Evolutionary conservation across 352 stramenopile genomes (phyloP).

Genomic region (Pythium plurisporium): DNA sequence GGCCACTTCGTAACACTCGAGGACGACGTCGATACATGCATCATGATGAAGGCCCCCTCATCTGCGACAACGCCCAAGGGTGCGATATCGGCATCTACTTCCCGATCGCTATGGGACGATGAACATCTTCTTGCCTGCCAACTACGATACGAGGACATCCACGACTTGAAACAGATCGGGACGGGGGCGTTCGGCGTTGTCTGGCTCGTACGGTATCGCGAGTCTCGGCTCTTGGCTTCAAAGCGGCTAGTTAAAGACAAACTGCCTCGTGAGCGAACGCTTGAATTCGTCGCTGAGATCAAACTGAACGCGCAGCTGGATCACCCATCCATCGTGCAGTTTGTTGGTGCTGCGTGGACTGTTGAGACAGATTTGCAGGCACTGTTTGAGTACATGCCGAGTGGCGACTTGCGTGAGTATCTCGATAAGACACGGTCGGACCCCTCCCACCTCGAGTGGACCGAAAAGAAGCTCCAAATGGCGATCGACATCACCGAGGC

Average conservation of each 20-base stretch:
- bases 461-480: conserved; percentile 40
- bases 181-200: conserved; percentile 34
- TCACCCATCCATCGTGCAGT: conserved; percentile 37
- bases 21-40: background rate
- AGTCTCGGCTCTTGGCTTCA: conserved; percentile 29
- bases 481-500: conserved; percentile 28
- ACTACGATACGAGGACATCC: too few relatives aligned
- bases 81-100: background rate
- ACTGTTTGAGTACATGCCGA: conserved; percentile 64
- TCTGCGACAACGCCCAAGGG: background rate
- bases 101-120: conserved; percentile 9
- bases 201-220: conserved; percentile 39
- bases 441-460: conserved; percentile 44
- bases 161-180: conserved; percentile 34
- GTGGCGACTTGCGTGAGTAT: conserved; percentile 52
- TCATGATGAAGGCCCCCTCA: background rate
- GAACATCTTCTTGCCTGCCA: too few relatives aligned
- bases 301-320: conserved; percentile 44
- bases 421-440: conserved; percentile 30
- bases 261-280: conserved; percentile 32
- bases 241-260: conserved; percentile 44
- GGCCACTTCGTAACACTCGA: background rate
- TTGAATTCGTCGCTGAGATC: conserved; percentile 52
- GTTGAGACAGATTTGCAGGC: conserved; percentile 49
- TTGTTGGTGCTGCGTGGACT: conserved; percentile 51